phyloP scores from a whole-genome alignment of 2,329 filamentous ascomycete genomes.

The Ascochyta clinopodiicola region DNA sequence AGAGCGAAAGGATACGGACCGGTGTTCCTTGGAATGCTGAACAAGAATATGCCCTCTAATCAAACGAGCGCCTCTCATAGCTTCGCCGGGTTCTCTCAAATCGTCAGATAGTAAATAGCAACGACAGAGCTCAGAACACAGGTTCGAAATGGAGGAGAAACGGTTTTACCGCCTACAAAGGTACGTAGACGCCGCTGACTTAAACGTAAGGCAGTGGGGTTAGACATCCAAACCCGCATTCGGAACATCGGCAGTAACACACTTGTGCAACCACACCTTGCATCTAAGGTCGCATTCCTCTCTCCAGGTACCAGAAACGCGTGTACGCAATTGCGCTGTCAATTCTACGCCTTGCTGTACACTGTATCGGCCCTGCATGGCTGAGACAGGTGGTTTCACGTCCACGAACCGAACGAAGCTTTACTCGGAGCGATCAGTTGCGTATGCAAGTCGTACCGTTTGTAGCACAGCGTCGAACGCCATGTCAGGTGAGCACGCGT shows the following conservation, averaged over 20 bases:
- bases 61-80: neutral
- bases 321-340: conserved; percentile 25
- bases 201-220: conserved; percentile 11
- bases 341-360: conserved; percentile 28
- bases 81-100: too few species aligned
- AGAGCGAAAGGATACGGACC: conserved; percentile 17
- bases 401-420: conserved; percentile 5
- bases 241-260: conserved; percentile 10
- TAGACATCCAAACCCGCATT: conserved; percentile 20
- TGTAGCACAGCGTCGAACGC: conserved; percentile 20
- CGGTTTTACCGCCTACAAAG: neutral
- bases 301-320: conserved; percentile 34
- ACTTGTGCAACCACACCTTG: conserved; percentile 39
- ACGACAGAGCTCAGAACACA: neutral
- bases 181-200: conserved; percentile 8
- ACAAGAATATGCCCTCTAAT: neutral
- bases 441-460: conserved; percentile 10
- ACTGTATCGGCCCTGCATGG: conserved; percentile 21
- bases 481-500: conserved; percentile 33
- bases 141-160: neutral
- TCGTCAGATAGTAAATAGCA: neutral
- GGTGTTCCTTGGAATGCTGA: conserved; percentile 27
- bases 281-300: conserved; percentile 39
- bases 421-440: conserved; percentile 3
- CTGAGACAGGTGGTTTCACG: conserved; percentile 35